Evolutionary conservation across 306 rosid genomes (phyloP).

Genomic region (Cucumis sativus): Cucumber_9930_V3 NC_026656.2:3560001-3560500

Average conservation of each 20-base stretch:
- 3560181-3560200: background rate
- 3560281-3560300: slow-evolving; percentile 58
- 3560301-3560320: slow-evolving; percentile 62
- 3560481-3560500: background rate
- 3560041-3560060: slow-evolving; percentile 81
- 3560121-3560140: background rate
- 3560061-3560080: slow-evolving; percentile 70
- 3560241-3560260: slow-evolving; percentile 77
- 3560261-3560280: slow-evolving; percentile 45
- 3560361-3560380: slow-evolving; percentile 32
- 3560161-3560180: background rate
- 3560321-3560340: slow-evolving; percentile 80
- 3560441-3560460: background rate
- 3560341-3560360: slow-evolving; percentile 40
- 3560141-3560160: background rate
- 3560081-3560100: slow-evolving; percentile 91
- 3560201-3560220: background rate
- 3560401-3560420: background rate
- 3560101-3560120: slow-evolving; percentile 55
- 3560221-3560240: slow-evolving; percentile 81
- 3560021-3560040: slow-evolving; percentile 94
- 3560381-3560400: background rate
- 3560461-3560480: background rate
- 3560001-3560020: slow-evolving; percentile 83
- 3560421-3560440: background rate